phyloP scores from a whole-genome alignment of 2,329 filamentous ascomycete genomes.

The Cytospora mali region DNA sequence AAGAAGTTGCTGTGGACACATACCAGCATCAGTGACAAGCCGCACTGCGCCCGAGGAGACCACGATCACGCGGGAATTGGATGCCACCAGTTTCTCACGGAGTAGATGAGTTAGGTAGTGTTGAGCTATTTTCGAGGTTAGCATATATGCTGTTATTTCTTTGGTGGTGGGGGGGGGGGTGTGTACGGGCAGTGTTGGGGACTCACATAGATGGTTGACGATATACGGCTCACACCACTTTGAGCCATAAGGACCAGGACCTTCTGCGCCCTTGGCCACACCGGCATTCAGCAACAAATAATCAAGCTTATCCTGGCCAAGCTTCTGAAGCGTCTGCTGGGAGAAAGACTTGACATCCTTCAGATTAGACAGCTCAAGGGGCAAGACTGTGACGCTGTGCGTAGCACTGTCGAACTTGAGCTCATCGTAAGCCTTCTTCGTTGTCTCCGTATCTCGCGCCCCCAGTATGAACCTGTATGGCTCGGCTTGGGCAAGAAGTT shows the following conservation, averaged over 20 bases:
- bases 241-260: conserved; percentile 43
- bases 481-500: conserved; percentile 49
- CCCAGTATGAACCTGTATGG: conserved; percentile 54
- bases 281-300: conserved; percentile 55
- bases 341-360: conserved; percentile 51
- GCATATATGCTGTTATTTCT: too few relatives aligned
- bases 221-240: conserved; percentile 54
- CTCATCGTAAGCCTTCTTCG: conserved; percentile 45
- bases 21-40: conserved; percentile 43
- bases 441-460: conserved; percentile 46
- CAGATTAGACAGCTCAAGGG: conserved; percentile 51
- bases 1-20: conserved; percentile 17
- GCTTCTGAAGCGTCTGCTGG: conserved; percentile 43
- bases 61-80: conserved; percentile 50
- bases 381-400: conserved; percentile 49
- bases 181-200: conserved; percentile 24
- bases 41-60: conserved; percentile 55
- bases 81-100: conserved; percentile 49
- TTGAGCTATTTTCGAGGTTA: conserved; percentile 44
- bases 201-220: conserved; percentile 55
- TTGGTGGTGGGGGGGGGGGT: accelerated
- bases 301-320: conserved; percentile 48
- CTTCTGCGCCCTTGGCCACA: conserved; percentile 41
- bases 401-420: conserved; percentile 45
- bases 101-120: conserved; percentile 56